Percentiles rank a stretch among this genome's conserved stretches.
These are phyloP conservation scores for Tricholoma saponaceum DNA, from an alignment of 768 basidiomycete species.

Conservation along the genomic window DNA sequence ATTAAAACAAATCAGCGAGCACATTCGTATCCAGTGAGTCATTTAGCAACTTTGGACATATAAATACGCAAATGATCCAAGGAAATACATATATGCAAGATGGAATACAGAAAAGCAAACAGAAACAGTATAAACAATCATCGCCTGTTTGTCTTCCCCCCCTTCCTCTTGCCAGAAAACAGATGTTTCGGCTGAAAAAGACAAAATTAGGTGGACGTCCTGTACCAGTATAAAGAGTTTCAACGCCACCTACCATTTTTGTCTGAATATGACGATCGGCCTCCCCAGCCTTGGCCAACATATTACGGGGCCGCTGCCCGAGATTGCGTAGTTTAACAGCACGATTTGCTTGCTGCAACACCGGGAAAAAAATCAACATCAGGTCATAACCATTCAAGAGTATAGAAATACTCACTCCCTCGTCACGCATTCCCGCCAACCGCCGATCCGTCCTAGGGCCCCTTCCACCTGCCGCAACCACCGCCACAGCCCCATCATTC, in stretches of 20 bases:
- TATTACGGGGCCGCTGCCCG: constrained; percentile 82
- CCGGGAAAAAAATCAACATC: constrained; percentile 5
- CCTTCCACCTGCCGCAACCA: constrained; percentile 44
- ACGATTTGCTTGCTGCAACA: constrained; percentile 68
- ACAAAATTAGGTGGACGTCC: constrained; percentile 8
- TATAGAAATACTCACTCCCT: constrained; percentile 45
- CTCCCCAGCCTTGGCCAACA: constrained; percentile 89
- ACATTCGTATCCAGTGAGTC: too few relatives aligned
- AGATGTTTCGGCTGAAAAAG: constrained; percentile 74
- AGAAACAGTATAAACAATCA: constrained; percentile 26
- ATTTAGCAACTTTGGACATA: too few relatives aligned
- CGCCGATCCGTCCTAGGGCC: constrained; percentile 70
- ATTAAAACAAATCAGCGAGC: too few relatives aligned
- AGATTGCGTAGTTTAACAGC: constrained; percentile 83
- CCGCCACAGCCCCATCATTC: constrained; percentile 53
- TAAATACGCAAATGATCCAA: not conserved
- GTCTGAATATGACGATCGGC: constrained; percentile 74
- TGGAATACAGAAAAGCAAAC: constrained; percentile 8
- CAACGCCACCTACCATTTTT: constrained; percentile 64
- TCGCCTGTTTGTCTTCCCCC: constrained; percentile 77
- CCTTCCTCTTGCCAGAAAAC: constrained; percentile 81
- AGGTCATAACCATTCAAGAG: not conserved
- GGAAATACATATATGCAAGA: constrained; percentile 4
- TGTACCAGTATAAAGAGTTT: constrained; percentile 1
- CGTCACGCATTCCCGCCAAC: constrained; percentile 75